Base-by-base conservation (phyloP, 2,329 filamentous ascomycete genomes). In the Nannizzia gypsea region DNA sequence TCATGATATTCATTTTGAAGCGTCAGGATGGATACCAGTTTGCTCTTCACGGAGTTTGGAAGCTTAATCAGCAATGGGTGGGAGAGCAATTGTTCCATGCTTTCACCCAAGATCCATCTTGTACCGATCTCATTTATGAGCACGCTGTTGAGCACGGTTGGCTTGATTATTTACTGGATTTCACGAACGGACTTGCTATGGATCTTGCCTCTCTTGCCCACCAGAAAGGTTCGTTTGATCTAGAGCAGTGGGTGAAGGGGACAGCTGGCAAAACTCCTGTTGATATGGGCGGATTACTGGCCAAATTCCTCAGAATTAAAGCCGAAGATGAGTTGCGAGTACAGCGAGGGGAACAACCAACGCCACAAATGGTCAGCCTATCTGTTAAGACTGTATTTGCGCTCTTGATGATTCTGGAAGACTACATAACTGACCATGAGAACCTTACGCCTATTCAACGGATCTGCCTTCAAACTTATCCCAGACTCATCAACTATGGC, bases 401-500 rank as follows among this genome's bases (percentile, higher is more conserved):
- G 0, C 76, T 97, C 59, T 78, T 97, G 13, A 83, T 87, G 65
- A 88, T 95, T 50, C 79, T 96, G 34, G 86, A 89, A 63, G 86
- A 88, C 62, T 86, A 78, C 64, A 72, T 78, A 15, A 72, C 74
- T 31, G 76, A 79, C 59, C 82, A 83, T 58, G 80, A 87, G 57
- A 86, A 92, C 58, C 79, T 96, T 24, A 89, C 93, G 56, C 77
- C 84, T 13, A 83, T 96, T 28, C 91, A 96, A 73, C 83, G 92
- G 34, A 83, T 86, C 58, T 96, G 91, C 71, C 90, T 99, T 63
- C 91, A 91, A 60, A 87, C 88, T 0, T 99, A 97, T 67, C 95
- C 93, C 6, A 83, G 93, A 48, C 77, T 99, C 31, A 96, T 99
- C 77, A 99, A 99, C 69, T 97, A 96, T 66, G 91, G 90, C 1